Conservation (phyloP, 257 asterid species). For the Lithospermum erythrorhizon region DNA sequence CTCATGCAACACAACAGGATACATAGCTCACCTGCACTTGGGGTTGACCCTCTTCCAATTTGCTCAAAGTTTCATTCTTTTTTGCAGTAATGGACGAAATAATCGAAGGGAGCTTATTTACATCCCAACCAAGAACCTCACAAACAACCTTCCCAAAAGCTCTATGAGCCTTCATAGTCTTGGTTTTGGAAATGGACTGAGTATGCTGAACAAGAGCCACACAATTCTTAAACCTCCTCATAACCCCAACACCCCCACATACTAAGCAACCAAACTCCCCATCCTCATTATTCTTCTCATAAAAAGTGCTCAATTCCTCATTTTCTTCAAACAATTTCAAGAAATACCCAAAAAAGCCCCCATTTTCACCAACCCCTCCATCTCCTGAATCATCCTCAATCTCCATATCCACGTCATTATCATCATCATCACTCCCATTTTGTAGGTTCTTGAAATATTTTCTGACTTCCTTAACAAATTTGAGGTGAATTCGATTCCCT, state of each 20-base stretch:
- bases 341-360: slow-evolving; percentile 20
- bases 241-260: slow-evolving; percentile 48
- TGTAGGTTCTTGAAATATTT: slow-evolving; percentile 21
- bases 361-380: slow-evolving; percentile 1
- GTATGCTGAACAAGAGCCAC: slow-evolving; percentile 67
- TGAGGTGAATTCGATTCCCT: slow-evolving; percentile 30
- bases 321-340: slow-evolving; percentile 41
- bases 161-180: slow-evolving; percentile 49
- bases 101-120: slow-evolving; percentile 34
- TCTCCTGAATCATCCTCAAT: slow-evolving; percentile 10
- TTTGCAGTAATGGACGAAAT: slow-evolving; percentile 25
- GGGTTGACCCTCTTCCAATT: slow-evolving; percentile 16
- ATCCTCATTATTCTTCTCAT: slow-evolving; percentile 30
- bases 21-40: neutral
- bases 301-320: slow-evolving; percentile 32
- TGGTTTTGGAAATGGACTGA: slow-evolving; percentile 31
- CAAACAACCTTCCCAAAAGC: slow-evolving; percentile 60
- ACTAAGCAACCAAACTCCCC: slow-evolving; percentile 69
- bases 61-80: neutral
- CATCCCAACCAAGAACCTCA: slow-evolving; percentile 76
- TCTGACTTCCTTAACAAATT: slow-evolving; percentile 27
- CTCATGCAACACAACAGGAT: neutral
- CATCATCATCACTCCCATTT: slow-evolving; percentile 22
- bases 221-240: slow-evolving; percentile 61
- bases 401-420: slow-evolving; percentile 10